Percentiles rank a stretch among this genome's conserved stretches.
phyloP scores from a whole-genome alignment of 176 grass and related monocot genomes.

The Oryza brachyantha region DNA sequence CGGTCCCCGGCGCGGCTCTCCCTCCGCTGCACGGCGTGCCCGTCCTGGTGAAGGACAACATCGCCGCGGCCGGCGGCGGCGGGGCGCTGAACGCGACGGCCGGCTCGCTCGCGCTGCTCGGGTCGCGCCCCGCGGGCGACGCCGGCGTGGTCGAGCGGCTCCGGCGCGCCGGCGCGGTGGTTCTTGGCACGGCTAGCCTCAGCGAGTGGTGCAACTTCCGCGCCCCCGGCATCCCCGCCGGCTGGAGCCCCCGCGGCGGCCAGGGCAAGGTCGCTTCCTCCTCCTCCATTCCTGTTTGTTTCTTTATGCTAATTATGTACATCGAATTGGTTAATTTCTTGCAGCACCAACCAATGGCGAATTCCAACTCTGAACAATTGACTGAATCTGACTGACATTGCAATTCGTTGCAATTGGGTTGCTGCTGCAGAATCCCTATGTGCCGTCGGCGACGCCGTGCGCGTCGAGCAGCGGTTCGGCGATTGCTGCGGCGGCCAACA shows the following conservation, averaged over 20 bases:
- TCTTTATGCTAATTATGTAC: background rate
- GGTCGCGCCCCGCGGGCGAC: slow-evolving; percentile 43
- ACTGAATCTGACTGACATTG: background rate
- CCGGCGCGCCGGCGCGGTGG: slow-evolving; percentile 50
- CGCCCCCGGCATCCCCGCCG: slow-evolving; percentile 42
- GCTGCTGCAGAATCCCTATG: slow-evolving; percentile 57
- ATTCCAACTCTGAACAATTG: background rate
- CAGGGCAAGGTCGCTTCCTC: slow-evolving; percentile 47
- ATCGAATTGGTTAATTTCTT: slow-evolving; percentile 9
- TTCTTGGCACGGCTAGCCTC: slow-evolving; percentile 71
- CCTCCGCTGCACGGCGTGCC: slow-evolving; percentile 45
- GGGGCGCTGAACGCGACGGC: slow-evolving; percentile 60
- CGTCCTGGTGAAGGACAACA: slow-evolving; percentile 81
- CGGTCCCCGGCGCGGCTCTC: background rate
- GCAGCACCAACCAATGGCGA: background rate
- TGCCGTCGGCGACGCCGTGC: slow-evolving; percentile 51
- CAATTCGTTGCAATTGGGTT: background rate
- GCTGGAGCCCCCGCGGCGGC: slow-evolving; percentile 70
- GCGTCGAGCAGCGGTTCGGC: slow-evolving; percentile 78
- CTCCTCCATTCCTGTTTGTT: background rate
- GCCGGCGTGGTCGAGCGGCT: slow-evolving; percentile 62
- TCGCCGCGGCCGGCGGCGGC: slow-evolving; percentile 41
- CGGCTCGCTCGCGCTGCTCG: slow-evolving; percentile 68
- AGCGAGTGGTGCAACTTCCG: slow-evolving; percentile 86
- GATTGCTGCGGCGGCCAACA: slow-evolving; percentile 62